Conservation (phyloP, 1,284 basidiomycete species). For the Megacollybia platyphylla region DNA sequence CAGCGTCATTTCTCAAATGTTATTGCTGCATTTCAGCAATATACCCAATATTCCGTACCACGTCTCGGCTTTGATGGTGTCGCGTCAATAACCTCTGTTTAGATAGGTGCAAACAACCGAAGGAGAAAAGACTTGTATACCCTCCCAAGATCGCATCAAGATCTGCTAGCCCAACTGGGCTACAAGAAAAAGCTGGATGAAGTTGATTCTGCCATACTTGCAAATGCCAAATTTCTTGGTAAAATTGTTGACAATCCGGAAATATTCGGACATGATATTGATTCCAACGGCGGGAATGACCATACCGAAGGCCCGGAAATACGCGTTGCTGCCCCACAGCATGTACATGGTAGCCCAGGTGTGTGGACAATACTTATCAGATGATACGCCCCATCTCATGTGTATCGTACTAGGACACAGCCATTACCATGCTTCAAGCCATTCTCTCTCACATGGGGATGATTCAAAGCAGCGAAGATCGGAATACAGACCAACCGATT, state of each 20-base stretch:
- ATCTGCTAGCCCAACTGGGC: constrained; percentile 43
- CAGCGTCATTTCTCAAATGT: constrained; percentile 56
- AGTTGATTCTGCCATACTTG: constrained; percentile 57
- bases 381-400: no score
- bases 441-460: constrained; percentile 16
- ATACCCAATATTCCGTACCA: constrained; percentile 49
- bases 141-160: constrained; percentile 47
- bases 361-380: constrained; percentile 8
- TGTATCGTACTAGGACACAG: no score
- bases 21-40: constrained; percentile 52
- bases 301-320: constrained; percentile 8
- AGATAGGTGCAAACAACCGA: constrained; percentile 68
- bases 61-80: constrained; percentile 2
- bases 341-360: constrained; percentile 1
- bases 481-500: constrained; percentile 44
- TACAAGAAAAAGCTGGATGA: constrained; percentile 57
- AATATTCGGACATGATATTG: constrained; percentile 51
- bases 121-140: constrained; percentile 60
- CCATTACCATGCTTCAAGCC: constrained; percentile 18
- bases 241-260: constrained; percentile 58
- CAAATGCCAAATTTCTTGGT: constrained; percentile 56
- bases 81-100: constrained; percentile 1
- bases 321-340: not conserved
- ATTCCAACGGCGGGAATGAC: constrained; percentile 17
- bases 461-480: constrained; percentile 12